Base-by-base conservation (phyloP, 2,329 filamentous ascomycete genomes). In the Penicillium sp. region DNA sequence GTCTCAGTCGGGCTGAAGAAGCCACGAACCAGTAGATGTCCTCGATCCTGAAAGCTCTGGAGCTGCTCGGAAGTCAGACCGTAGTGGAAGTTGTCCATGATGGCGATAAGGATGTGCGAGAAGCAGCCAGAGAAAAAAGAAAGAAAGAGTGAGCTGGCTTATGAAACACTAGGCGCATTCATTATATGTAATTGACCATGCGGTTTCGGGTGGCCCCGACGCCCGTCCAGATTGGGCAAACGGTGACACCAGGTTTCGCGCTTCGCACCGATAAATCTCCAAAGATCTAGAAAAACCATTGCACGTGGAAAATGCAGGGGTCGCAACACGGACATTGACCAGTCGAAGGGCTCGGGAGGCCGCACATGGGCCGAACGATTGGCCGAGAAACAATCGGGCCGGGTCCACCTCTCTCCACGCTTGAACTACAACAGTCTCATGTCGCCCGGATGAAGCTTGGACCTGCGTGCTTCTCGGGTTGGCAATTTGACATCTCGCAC, bases 21-120 rank as follows among this genome's bases (percentile, higher is more conserved):
- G 14, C 54, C 53, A 0, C 43, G 55, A 6, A 70, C 47, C 3
- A 69, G 51, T 2, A 70, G 59, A 48, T 69, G 70, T 2, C 68
- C 69, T 8, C 56, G 51, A 8, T 66, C 56, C 1, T 69, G 53
- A 30, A 65, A 70, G 51, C 59, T 63, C 11, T 55, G 55, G 3
- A 63, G 48, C 38, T 65, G 62, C 22, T 60, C 57, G n/a, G 53
- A 36, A 4, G 53, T 54, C 25, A 65, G 24, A 22, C 50, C 2
- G 35, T 60, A 63, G 42, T 62, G 36, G 20, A 20, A 58, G 41
- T 63, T 63, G 11, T 65, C 51, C 61, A 64, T 27, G 5, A 27
- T 35, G 8, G 31, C n/a, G n/a, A 35, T 9, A 18, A 16, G 63
- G 28, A 9, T 45, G n/a, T 14, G 49, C 18, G 41, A 47, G n/a